These are phyloP conservation scores for Fusarium floridanum DNA, from an alignment of 2,329 filamentous ascomycete species.

Conservation along the genomic window DNA sequence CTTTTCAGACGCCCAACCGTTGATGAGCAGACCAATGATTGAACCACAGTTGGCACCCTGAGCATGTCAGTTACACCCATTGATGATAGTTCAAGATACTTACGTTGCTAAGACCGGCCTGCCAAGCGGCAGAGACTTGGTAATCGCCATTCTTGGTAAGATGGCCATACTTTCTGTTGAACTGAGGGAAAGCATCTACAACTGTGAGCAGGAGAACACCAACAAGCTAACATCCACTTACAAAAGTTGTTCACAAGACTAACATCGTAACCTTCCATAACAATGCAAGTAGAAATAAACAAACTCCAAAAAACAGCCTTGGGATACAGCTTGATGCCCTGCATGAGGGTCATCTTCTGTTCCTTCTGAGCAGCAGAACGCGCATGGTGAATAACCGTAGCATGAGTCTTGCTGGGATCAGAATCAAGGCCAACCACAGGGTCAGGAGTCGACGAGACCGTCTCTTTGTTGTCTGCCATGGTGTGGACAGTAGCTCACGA, in stretches of 20 bases:
- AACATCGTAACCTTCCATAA: constrained; percentile 42
- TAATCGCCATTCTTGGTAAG: constrained; percentile 35
- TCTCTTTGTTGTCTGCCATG: constrained; percentile 7
- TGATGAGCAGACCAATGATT: constrained; percentile 41
- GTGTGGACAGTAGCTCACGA: background rate
- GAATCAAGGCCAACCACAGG: background rate
- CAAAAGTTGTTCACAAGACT: constrained; percentile 40
- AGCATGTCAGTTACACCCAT: background rate
- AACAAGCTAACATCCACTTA: background rate
- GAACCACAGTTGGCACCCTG: constrained; percentile 39
- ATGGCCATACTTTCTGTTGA: constrained; percentile 39
- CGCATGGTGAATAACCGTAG: constrained; percentile 37
- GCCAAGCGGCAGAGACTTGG: constrained; percentile 39
- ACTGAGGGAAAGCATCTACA: constrained; percentile 38
- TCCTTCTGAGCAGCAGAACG: constrained; percentile 36
- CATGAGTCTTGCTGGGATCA: constrained; percentile 37
- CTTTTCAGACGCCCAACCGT: constrained; percentile 34
- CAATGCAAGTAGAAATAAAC: constrained; percentile 40
- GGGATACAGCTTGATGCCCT: constrained; percentile 40
- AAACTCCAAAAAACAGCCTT: constrained; percentile 40
- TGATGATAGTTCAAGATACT: accelerated
- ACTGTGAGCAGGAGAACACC: background rate
- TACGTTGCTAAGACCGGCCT: constrained; percentile 40
- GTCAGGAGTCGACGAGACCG: background rate
- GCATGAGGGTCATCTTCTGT: constrained; percentile 40